phyloP scores from a whole-genome alignment of 1,139 yeast genomes.

The Scheffersomyces quercinus region DNA sequence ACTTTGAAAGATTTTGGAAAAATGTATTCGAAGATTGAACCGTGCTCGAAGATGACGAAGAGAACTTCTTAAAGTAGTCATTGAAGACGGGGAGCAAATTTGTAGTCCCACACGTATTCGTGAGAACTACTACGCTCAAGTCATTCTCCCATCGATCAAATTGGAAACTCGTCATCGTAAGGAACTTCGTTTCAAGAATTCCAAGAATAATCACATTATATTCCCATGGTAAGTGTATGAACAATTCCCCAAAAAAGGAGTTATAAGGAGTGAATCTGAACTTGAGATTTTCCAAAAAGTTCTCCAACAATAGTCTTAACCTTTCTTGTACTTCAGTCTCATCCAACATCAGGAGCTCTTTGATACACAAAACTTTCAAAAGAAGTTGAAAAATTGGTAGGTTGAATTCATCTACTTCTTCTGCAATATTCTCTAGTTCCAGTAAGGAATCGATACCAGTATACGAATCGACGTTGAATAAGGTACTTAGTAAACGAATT shows the following conservation, averaged over 20 bases:
- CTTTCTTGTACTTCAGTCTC: constrained; percentile 11
- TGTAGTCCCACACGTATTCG: constrained; percentile 9
- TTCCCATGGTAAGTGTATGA: constrained; percentile 32
- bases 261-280: constrained; percentile 38
- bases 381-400: constrained; percentile 54
- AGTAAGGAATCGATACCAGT: constrained; percentile 11
- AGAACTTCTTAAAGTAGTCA: constrained; percentile 43
- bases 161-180: constrained; percentile 21
- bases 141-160: constrained; percentile 23
- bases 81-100: constrained; percentile 31
- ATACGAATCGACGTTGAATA: constrained; percentile 7
- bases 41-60: constrained; percentile 24
- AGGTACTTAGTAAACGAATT: constrained; percentile 23
- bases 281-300: constrained; percentile 44
- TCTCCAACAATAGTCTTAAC: constrained; percentile 31
- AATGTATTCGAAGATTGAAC: constrained; percentile 21
- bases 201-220: constrained; percentile 29
- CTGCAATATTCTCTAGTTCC: constrained; percentile 21
- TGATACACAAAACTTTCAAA: constrained; percentile 20
- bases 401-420: constrained; percentile 49
- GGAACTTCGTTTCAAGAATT: constrained; percentile 29
- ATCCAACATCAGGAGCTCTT: constrained; percentile 15
- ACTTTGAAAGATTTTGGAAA: constrained; percentile 19
- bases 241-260: constrained; percentile 46
- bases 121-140: constrained; percentile 30